phyloP scores from a whole-genome alignment of 1,284 basidiomycete species.

The Sporisorium scitamineum region DNA sequence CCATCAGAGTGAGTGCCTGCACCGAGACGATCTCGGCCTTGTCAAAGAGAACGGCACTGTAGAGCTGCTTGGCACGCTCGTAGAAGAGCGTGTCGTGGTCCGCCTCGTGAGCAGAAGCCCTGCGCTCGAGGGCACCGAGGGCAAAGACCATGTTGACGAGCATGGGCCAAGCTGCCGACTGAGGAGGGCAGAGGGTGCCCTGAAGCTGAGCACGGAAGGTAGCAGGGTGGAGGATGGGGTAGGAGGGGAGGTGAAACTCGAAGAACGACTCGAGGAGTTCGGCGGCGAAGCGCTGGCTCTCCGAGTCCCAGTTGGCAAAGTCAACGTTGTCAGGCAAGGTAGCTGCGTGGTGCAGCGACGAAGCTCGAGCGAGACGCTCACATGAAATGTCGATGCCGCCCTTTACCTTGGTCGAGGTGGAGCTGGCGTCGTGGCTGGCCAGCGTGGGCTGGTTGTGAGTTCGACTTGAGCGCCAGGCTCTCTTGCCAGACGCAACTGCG shows the following conservation, averaged over 20 bases:
- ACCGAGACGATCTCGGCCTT: constrained; percentile 51
- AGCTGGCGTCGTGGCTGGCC: constrained; percentile 11
- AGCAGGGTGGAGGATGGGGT: constrained; percentile 48
- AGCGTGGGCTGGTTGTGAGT: constrained; percentile 12
- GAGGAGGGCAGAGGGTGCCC: constrained; percentile 35
- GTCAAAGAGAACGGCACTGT: constrained; percentile 47
- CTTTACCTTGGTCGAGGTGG: constrained; percentile 10
- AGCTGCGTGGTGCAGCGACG: constrained; percentile 11
- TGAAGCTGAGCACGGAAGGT: constrained; percentile 53
- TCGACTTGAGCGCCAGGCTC: constrained; percentile 14
- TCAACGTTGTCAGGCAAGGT: constrained; percentile 35
- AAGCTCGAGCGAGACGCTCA: constrained; percentile 39
- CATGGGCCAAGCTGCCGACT: constrained; percentile 41
- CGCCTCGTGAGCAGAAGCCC: constrained; percentile 27
- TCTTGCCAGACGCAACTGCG: constrained; percentile 31
- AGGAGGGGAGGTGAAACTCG: constrained; percentile 48
- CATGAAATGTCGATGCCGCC: constrained; percentile 34
- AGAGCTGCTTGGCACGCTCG: constrained; percentile 40
- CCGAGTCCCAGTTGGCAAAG: constrained; percentile 34
- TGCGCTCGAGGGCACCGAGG: constrained; percentile 47
- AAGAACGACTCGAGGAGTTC: constrained; percentile 49
- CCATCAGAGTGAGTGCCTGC: constrained; percentile 47
- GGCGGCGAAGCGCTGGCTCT: constrained; percentile 33
- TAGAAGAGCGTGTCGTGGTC: constrained; percentile 42
- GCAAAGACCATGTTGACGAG: constrained; percentile 58